These are phyloP conservation scores for Medicago lupulina DNA, from an alignment of 306 rosid genomes.

Conservation along the genomic window DNA sequence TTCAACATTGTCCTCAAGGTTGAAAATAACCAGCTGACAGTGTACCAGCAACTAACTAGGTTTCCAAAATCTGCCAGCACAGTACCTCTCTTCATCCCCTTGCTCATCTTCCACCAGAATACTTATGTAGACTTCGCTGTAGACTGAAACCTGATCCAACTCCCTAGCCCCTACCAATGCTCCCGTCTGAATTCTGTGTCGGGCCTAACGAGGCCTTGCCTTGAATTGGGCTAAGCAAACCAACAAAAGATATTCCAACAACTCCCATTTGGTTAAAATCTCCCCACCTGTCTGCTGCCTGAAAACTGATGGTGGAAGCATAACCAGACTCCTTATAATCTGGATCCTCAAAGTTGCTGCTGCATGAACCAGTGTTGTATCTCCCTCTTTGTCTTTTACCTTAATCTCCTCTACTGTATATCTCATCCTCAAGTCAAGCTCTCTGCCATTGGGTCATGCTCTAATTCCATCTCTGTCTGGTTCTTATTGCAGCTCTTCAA, in stretches of 20 bases:
- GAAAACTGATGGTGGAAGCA: slow-evolving; percentile 3
- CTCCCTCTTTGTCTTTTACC: neutral
- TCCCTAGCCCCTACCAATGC: neutral
- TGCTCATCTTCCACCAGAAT: slow-evolving; percentile 4
- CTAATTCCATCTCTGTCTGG: neutral
- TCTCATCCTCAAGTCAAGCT: neutral
- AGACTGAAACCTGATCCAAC: neutral
- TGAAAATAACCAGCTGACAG: slow-evolving; percentile 2
- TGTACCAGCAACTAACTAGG: neutral
- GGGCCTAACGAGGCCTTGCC: neutral
- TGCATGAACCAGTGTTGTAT: neutral
- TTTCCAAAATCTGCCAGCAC: slow-evolving; percentile 5
- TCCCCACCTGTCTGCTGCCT: neutral
- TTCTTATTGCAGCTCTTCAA: neutral
- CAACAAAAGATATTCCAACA: neutral
- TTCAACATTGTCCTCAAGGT: neutral
- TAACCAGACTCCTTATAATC: neutral
- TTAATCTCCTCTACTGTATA: neutral
- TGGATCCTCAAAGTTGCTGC: neutral
- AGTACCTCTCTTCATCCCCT: slow-evolving; percentile 5
- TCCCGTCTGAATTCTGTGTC: neutral
- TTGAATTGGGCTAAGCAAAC: neutral
- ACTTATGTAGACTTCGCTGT: neutral
- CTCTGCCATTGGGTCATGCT: neutral
- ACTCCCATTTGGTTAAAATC: slow-evolving; percentile 6